phyloP scores from a whole-genome alignment of 2,329 filamentous ascomycete species.

The Aspergillus sp. region DNA sequence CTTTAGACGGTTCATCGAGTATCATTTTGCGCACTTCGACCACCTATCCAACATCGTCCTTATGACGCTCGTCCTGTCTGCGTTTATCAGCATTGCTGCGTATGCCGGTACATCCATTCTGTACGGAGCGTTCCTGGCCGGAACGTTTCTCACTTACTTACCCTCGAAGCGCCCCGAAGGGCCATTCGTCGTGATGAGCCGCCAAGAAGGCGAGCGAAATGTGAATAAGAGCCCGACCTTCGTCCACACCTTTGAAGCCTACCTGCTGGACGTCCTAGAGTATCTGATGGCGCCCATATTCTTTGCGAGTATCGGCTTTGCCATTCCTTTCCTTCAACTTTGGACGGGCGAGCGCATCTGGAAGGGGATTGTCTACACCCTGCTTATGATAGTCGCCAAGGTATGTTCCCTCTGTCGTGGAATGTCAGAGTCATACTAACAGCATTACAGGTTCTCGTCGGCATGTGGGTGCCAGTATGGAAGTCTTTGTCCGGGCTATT shows the following conservation, averaged over 20 bases:
- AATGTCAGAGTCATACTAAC: background rate
- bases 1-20: constrained; percentile 27
- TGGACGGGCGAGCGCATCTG: constrained; percentile 25
- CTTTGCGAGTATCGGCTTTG: constrained; percentile 24
- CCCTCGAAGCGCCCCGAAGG: constrained; percentile 27
- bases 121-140: constrained; percentile 29
- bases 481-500: constrained; percentile 1
- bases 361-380: constrained; percentile 20
- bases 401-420: constrained; percentile 6
- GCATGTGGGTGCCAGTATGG: constrained; percentile 19
- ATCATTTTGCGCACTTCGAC: constrained; percentile 24
- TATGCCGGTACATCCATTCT: constrained; percentile 31
- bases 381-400: constrained; percentile 23
- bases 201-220: constrained; percentile 25
- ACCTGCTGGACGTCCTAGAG: constrained; percentile 25
- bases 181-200: constrained; percentile 27
- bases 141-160: constrained; percentile 28
- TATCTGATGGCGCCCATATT: constrained; percentile 26
- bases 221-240: constrained; percentile 29
- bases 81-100: constrained; percentile 24
- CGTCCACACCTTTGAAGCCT: constrained; percentile 31
- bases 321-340: constrained; percentile 22
- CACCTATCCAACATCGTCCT: constrained; percentile 26
- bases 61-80: constrained; percentile 25
- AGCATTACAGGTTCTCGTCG: constrained; percentile 16